Conservation (phyloP, 2,329 filamentous ascomycete genomes). For the Waltergamsia citrina region DNA sequence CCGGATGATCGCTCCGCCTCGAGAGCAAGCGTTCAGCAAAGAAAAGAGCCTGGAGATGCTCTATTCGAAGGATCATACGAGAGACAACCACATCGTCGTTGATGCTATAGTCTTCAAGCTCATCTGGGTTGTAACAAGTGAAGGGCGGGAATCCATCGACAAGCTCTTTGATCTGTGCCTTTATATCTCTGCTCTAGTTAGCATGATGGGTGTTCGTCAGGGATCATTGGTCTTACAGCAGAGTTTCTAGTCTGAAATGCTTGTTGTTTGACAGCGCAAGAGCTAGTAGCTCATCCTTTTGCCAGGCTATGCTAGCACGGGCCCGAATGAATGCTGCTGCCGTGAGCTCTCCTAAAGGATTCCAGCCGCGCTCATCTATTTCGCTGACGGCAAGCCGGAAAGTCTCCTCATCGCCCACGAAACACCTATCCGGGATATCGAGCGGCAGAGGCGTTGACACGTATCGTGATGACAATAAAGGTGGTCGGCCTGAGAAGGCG, state of each 20-base stretch:
- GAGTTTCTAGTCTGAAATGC: constrained; percentile 12
- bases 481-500: constrained; percentile 45
- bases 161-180: constrained; percentile 24
- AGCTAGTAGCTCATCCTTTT: constrained; percentile 17
- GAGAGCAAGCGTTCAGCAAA: constrained; percentile 46
- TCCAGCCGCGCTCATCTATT: constrained; percentile 27
- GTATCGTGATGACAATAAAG: constrained; percentile 40
- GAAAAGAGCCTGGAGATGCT: constrained; percentile 46
- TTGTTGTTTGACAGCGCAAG: constrained; percentile 12
- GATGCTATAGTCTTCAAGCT: constrained; percentile 35
- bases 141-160: constrained; percentile 36
- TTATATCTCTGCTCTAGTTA: constrained; percentile 3
- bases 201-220: neutral
- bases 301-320: constrained; percentile 11
- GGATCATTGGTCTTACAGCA: constrained; percentile 1
- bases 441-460: constrained; percentile 42
- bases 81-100: constrained; percentile 28
- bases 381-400: constrained; percentile 6
- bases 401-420: constrained; percentile 26
- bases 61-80: constrained; percentile 34
- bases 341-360: constrained; percentile 17
- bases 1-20: constrained; percentile 15
- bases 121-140: constrained; percentile 36
- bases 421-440: constrained; percentile 39
- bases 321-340: constrained; percentile 18